phyloP scores from a whole-genome alignment of 2,329 filamentous ascomycete genomes.

The Fusarium scirpi region DNA sequence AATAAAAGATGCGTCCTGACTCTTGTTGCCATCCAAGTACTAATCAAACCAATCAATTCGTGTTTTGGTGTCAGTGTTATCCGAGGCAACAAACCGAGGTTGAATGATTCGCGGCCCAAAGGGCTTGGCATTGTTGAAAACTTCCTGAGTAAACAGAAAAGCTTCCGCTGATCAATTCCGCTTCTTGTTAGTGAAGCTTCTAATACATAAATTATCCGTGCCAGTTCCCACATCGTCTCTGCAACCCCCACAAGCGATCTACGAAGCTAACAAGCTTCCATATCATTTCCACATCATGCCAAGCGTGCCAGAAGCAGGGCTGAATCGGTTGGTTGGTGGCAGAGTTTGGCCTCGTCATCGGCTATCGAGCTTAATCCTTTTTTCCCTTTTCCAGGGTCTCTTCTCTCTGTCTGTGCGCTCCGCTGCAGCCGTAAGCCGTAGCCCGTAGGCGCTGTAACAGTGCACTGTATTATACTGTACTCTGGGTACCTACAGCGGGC shows the following conservation, averaged over 20 bases:
- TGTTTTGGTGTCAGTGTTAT: neutral
- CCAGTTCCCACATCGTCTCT: constrained; percentile 33
- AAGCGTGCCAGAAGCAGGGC: constrained; percentile 27
- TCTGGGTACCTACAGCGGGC: neutral
- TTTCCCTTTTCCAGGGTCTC: constrained; percentile 4
- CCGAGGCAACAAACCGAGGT: constrained; percentile 14
- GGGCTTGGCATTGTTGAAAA: constrained; percentile 12
- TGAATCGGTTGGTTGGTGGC: constrained; percentile 14
- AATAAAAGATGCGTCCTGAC: neutral
- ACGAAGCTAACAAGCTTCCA: constrained; percentile 23
- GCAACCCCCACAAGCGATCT: constrained; percentile 31
- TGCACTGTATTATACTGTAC: neutral
- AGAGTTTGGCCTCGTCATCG: constrained; percentile 15
- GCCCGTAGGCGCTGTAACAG: neutral
- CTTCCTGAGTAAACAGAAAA: constrained; percentile 11
- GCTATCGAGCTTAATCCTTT: constrained; percentile 10
- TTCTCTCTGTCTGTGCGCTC: neutral
- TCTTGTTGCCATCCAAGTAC: neutral
- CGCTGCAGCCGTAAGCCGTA: neutral
- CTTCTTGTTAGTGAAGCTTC: constrained; percentile 14
- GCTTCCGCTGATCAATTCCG: constrained; percentile 22
- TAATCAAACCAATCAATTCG: neutral
- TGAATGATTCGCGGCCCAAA: neutral
- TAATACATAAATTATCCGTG: neutral
- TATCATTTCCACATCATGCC: constrained; percentile 15